Conservation (phyloP, 1,139 yeast genomes). For the Pichia sp. region DNA sequence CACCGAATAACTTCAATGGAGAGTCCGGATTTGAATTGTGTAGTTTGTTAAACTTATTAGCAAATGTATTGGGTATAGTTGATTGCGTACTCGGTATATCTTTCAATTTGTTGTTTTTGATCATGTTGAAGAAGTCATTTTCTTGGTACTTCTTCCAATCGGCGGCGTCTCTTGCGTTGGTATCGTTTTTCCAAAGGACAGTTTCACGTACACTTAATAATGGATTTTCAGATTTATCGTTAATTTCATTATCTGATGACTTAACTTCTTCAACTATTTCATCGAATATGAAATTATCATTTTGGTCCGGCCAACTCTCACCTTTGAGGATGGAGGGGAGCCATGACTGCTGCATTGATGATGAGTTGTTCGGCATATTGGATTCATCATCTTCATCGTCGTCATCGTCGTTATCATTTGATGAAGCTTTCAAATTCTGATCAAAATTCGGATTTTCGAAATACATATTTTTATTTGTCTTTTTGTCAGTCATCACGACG, state of each 20-base stretch:
- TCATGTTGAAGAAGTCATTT: slow-evolving; percentile 20
- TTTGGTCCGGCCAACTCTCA: slow-evolving; percentile 28
- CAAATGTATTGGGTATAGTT: slow-evolving; percentile 30
- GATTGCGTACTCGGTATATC: slow-evolving; percentile 22
- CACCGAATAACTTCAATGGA: slow-evolving; percentile 31
- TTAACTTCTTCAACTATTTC: slow-evolving; percentile 3
- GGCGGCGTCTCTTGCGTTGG: slow-evolving; percentile 25
- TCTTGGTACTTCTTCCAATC: slow-evolving; percentile 30
- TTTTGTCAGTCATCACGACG: slow-evolving; percentile 3
- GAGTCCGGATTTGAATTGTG: slow-evolving; percentile 26
- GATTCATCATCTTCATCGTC: slow-evolving; percentile 1
- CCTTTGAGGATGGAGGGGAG: slow-evolving; percentile 28
- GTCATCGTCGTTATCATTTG: background rate
- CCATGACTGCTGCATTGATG: slow-evolving; percentile 21
- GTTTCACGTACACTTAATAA: slow-evolving; percentile 22
- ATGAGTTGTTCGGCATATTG: background rate
- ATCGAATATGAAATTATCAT: slow-evolving; percentile 5
- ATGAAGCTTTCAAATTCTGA: slow-evolving; percentile 14
- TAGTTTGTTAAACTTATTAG: slow-evolving; percentile 23
- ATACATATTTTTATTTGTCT: slow-evolving; percentile 22
- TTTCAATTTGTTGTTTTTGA: slow-evolving; percentile 22
- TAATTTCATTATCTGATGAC: too few relatives aligned
- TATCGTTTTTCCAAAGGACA: slow-evolving; percentile 22
- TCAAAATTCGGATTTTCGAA: slow-evolving; percentile 26
- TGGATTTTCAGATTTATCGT: slow-evolving; percentile 10